Evolutionary conservation across 495 filamentous ascomycete species (phyloP).

Genomic region (Schizothecium vesticola): DNA sequence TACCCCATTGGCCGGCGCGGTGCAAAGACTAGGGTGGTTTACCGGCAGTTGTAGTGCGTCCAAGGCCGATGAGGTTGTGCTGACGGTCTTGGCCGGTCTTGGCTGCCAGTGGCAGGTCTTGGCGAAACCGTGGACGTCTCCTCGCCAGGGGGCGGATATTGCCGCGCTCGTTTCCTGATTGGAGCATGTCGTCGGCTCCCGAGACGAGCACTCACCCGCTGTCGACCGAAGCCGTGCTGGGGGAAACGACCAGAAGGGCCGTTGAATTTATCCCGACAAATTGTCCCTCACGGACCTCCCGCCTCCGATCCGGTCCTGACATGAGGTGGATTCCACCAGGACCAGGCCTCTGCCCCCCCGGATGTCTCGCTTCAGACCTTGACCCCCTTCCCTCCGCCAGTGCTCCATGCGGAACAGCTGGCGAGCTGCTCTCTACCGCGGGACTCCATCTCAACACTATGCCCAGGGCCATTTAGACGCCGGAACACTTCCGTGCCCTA

Average conservation of each 20-base stretch:
- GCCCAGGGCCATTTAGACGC: background rate
- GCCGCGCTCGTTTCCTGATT: background rate
- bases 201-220: background rate
- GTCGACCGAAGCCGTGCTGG: background rate
- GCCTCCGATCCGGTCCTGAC: constrained; percentile 1
- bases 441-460: background rate
- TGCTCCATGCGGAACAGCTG: background rate
- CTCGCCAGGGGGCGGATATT: background rate
- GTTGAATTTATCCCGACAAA: constrained; percentile 5
- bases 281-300: background rate
- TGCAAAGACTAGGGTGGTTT: constrained; percentile 1
- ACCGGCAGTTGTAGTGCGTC: constrained; percentile 19
- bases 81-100: background rate
- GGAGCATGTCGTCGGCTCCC: background rate
- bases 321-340: background rate
- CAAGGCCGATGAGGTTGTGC: background rate
- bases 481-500: background rate
- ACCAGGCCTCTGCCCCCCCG: background rate
- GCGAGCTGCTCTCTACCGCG: background rate
- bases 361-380: background rate
- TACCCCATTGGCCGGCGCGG: constrained; percentile 16
- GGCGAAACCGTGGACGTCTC: background rate
- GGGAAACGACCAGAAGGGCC: background rate
- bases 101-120: background rate
- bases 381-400: background rate